phyloP scores from a whole-genome alignment of 2,329 filamentous ascomycete species.

The Parastagonospora nodorum region DNA sequence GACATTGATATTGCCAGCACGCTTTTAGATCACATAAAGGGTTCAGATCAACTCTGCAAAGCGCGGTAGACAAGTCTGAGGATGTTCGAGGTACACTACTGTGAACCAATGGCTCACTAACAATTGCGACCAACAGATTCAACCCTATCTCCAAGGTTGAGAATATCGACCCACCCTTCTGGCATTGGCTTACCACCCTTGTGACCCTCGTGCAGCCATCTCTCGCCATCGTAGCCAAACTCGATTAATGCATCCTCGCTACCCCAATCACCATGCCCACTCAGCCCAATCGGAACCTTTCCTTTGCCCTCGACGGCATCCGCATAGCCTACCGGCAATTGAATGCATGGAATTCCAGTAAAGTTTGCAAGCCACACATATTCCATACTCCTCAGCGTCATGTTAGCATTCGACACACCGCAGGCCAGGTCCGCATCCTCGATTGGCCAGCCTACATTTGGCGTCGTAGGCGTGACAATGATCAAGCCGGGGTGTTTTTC shows the following conservation, averaged over 20 bases:
- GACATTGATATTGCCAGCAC: no score
- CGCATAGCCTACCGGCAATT: constrained; percentile 75
- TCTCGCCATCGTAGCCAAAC: constrained; percentile 59
- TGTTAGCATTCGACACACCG: constrained; percentile 76
- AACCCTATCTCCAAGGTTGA: constrained; percentile 17
- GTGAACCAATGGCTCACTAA: no score
- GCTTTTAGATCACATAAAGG: no score
- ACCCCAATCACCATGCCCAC: constrained; percentile 62
- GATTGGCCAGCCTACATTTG: constrained; percentile 75
- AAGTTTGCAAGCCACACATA: constrained; percentile 88
- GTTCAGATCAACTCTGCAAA: no score
- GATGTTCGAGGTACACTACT: no score
- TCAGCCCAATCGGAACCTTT: constrained; percentile 59
- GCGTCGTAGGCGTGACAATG: constrained; percentile 78
- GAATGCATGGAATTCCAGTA: constrained; percentile 75
- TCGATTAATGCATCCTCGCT: constrained; percentile 58
- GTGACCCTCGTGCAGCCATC: constrained; percentile 48
- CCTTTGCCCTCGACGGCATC: constrained; percentile 60
- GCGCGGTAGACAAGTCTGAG: no score
- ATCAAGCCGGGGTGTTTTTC: constrained; percentile 73
- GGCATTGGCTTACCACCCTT: constrained; percentile 44
- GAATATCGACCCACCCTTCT: constrained; percentile 47
- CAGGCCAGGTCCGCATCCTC: constrained; percentile 64
- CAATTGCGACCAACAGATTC: no score
- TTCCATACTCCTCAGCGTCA: constrained; percentile 77